These are phyloP conservation scores for Eucalyptus erythrocorys DNA, from an alignment of 345 rosid species.

Conservation along the genomic window DNA sequence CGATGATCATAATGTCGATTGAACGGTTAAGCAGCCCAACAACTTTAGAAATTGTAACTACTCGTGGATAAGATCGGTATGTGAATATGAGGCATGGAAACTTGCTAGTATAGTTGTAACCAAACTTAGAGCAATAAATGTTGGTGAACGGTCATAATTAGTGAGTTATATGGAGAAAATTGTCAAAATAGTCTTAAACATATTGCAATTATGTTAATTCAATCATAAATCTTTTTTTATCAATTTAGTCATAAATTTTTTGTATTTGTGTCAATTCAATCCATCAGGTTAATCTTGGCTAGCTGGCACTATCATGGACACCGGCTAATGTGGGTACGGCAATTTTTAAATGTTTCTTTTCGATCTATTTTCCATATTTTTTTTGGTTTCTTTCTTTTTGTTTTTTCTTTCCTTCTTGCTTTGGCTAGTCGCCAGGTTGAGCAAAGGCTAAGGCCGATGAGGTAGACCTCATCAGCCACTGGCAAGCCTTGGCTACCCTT, in stretches of 20 bases:
- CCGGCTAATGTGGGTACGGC: accelerated
- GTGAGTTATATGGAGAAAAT: neutral
- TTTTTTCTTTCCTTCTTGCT: too few relatives aligned
- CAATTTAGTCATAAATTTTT: accelerated
- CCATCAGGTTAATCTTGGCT: accelerated
- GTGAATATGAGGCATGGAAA: neutral
- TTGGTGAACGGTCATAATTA: neutral
- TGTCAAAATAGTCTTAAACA: too few relatives aligned
- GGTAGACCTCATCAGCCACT: too few relatives aligned
- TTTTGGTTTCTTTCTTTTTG: too few relatives aligned
- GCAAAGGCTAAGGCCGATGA: accelerated
- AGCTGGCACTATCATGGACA: too few relatives aligned
- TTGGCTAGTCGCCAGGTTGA: too few relatives aligned
- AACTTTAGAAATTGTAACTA: neutral
- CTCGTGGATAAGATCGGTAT: neutral
- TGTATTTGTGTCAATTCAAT: accelerated
- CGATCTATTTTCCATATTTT: too few relatives aligned
- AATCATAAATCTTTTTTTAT: too few relatives aligned
- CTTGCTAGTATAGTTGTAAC: neutral
- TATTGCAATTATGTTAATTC: too few relatives aligned
- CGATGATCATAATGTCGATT: neutral
- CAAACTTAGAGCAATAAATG: neutral
- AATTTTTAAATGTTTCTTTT: too few relatives aligned
- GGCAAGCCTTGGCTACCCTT: too few relatives aligned
- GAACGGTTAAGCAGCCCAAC: neutral